Percentiles rank a stretch among this genome's conserved stretches.
phyloP scores from a whole-genome alignment of 805 yeast species.

The Saturnispora serradocipensis region DNA sequence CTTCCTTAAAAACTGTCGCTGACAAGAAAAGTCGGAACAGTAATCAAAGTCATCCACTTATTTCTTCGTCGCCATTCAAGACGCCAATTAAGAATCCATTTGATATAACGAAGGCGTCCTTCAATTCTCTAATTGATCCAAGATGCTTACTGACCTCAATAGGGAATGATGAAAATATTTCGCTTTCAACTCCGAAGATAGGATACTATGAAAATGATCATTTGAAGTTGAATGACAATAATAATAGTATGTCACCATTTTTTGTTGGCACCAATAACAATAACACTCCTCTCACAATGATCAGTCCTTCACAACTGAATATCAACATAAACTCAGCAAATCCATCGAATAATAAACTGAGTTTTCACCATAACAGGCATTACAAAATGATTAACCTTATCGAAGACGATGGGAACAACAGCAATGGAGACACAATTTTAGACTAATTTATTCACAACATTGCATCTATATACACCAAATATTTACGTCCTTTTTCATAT shows the following conservation, averaged over 20 bases:
- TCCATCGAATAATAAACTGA: neutral
- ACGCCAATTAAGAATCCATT: neutral
- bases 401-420: neutral
- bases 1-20: neutral
- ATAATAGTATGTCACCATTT: neutral
- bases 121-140: slow-evolving; percentile 1
- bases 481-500: neutral
- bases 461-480: neutral
- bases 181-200: neutral
- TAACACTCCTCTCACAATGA: neutral
- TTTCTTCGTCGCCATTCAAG: slow-evolving; percentile 4
- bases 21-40: neutral
- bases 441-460: neutral
- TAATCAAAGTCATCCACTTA: neutral
- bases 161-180: neutral
- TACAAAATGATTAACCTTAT: neutral
- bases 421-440: neutral
- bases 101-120: neutral
- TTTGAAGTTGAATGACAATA: neutral
- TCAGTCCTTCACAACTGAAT: slow-evolving; percentile 4
- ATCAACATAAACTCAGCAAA: neutral
- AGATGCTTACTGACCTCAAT: neutral
- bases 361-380: neutral
- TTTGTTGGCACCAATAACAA: neutral
- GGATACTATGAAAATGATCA: neutral